phyloP scores from a whole-genome alignment of 2,329 filamentous ascomycete genomes.

The Lasiodiplodia citricola region DNA sequence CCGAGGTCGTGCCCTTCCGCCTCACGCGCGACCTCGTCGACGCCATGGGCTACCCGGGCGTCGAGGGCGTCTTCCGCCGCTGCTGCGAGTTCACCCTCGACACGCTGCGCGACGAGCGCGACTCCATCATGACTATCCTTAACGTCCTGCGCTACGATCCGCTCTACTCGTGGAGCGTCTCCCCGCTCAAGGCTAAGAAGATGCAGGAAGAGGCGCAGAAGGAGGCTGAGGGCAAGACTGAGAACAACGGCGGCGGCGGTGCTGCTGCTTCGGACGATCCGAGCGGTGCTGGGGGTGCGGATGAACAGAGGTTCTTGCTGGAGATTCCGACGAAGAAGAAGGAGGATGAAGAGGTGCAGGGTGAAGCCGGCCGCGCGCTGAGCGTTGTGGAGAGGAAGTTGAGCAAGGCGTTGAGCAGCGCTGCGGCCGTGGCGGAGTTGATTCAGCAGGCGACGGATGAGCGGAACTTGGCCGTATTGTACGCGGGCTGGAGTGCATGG shows the following conservation, averaged over 20 bases:
- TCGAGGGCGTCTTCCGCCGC: slow-evolving; percentile 94
- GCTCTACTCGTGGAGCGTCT: slow-evolving; percentile 93
- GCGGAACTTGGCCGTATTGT: slow-evolving; percentile 87
- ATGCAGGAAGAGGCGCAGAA: slow-evolving; percentile 69
- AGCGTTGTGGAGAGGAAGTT: slow-evolving; percentile 96
- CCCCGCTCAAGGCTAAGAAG: slow-evolving; percentile 67
- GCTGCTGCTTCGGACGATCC: slow-evolving; percentile 36
- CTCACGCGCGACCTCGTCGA: slow-evolving; percentile 94
- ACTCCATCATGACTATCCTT: slow-evolving; percentile 97
- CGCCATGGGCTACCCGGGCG: slow-evolving; percentile 93
- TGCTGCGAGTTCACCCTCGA: slow-evolving; percentile 98
- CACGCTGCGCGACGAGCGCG: slow-evolving; percentile 90
- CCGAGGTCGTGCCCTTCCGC: slow-evolving; percentile 94
- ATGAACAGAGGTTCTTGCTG: not conserved
- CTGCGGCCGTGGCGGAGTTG: slow-evolving; percentile 93
- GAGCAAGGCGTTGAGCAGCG: slow-evolving; percentile 89
- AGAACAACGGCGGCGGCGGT: not conserved
- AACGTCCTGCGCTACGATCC: slow-evolving; percentile 99
- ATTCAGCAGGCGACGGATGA: slow-evolving; percentile 97
- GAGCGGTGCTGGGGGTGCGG: slow-evolving; percentile 22
- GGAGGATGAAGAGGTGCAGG: slow-evolving; percentile 58
- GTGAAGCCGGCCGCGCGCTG: slow-evolving; percentile 88
- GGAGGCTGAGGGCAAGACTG: slow-evolving; percentile 32
- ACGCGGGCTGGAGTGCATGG: slow-evolving; percentile 36
- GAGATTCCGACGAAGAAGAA: slow-evolving; percentile 41